Conservation (phyloP, 2,329 filamentous ascomycete species). For the Trichophyton mentagrophytes region DNA sequence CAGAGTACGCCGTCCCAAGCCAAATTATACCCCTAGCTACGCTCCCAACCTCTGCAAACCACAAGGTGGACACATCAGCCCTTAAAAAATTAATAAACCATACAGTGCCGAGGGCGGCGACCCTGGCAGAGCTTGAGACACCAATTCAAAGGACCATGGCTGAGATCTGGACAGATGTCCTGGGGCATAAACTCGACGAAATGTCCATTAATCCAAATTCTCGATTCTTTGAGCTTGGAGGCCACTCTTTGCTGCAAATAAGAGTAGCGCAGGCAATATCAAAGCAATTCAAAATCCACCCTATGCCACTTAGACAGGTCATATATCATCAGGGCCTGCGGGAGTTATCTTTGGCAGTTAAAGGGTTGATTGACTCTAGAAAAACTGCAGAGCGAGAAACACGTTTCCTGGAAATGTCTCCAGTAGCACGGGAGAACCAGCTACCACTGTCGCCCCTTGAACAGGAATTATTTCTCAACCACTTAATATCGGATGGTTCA, state of each 20-base stretch:
- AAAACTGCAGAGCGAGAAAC: neutral
- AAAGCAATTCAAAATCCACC: conserved; percentile 6
- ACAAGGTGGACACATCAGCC: neutral
- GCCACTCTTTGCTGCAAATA: conserved; percentile 13
- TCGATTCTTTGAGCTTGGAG: conserved; percentile 12
- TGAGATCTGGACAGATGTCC: neutral
- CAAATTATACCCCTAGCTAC: neutral
- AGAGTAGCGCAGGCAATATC: conserved; percentile 7
- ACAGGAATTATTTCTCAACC: neutral
- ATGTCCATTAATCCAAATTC: neutral
- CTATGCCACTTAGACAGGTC: neutral
- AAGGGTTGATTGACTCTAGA: neutral
- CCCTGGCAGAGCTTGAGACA: neutral
- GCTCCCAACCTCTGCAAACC: neutral
- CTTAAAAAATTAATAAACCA: neutral
- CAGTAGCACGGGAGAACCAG: neutral
- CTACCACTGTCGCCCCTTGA: neutral
- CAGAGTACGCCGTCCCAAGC: neutral
- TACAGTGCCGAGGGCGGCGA: neutral
- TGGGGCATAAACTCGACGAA: neutral
- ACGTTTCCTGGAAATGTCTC: neutral
- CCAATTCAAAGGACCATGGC: neutral
- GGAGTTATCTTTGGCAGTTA: neutral
- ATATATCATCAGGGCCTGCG: neutral
- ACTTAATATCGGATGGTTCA: neutral